phyloP scores from a whole-genome alignment of 345 rosid species.

The Lepidium sativum region DNA sequence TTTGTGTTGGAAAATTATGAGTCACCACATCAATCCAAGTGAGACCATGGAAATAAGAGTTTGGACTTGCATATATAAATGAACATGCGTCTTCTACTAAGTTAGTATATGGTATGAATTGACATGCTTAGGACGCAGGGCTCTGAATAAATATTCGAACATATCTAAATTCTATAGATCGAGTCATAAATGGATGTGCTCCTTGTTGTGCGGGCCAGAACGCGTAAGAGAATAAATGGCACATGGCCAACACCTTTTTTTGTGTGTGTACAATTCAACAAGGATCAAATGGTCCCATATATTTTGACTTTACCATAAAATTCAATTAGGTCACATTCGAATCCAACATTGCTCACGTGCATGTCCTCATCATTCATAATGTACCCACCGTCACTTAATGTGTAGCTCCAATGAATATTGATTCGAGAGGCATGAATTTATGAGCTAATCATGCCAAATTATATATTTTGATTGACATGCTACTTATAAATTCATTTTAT shows the following conservation, averaged over 20 bases:
- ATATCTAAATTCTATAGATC: background rate
- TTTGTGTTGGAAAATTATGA: background rate
- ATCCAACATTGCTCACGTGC: constrained; percentile 21
- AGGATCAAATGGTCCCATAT: background rate
- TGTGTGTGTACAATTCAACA: background rate
- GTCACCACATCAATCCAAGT: background rate
- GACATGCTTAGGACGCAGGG: constrained; percentile 2
- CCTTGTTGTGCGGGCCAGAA: constrained; percentile 6
- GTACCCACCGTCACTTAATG: constrained; percentile 1
- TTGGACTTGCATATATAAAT: background rate
- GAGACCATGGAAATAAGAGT: too few relatives aligned
- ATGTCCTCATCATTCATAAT: constrained; percentile 1
- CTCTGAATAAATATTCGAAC: background rate
- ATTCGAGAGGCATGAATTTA: background rate
- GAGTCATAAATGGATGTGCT: constrained; percentile 12
- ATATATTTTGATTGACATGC: background rate
- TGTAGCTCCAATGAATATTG: too few relatives aligned
- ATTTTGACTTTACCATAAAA: background rate
- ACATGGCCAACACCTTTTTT: constrained; percentile 20
- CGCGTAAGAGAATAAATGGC: constrained; percentile 19
- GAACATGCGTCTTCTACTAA: too few relatives aligned
- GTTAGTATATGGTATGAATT: background rate
- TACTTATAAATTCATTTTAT: too few relatives aligned
- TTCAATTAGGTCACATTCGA: background rate
- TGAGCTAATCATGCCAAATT: background rate